A percentile compares a stretch with the other conserved stretches of the same genome.
Evolutionary conservation across 2,329 filamentous ascomycete species (phyloP).

Genomic region (Venturiaceae sp.): DNA sequence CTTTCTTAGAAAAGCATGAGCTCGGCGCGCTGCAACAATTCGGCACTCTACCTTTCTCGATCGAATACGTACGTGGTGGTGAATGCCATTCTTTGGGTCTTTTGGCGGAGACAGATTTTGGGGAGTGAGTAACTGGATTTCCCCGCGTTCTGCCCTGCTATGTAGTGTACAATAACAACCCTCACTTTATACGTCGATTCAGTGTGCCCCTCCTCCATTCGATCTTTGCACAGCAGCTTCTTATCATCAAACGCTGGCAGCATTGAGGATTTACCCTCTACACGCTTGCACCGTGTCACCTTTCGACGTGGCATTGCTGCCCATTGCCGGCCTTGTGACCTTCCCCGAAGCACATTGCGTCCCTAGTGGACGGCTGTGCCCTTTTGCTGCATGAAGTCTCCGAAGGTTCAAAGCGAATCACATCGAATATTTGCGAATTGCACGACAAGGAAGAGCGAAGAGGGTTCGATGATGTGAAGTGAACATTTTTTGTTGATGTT

Average conservation of each 20-base stretch:
- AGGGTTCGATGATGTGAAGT: too few relatives aligned
- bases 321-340: too few relatives aligned
- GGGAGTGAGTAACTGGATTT: neutral
- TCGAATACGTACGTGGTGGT: neutral
- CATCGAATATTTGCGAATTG: too few relatives aligned
- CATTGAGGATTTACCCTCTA: neutral
- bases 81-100: neutral
- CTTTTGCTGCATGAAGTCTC: too few relatives aligned
- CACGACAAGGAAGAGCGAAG: too few relatives aligned
- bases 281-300: neutral
- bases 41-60: neutral
- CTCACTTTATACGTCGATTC: neutral
- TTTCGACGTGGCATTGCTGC: neutral
- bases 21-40: conserved; percentile 1
- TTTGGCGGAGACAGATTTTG: neutral
- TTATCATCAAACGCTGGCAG: neutral
- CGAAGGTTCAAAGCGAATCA: too few relatives aligned
- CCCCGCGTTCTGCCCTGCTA: neutral
- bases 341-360: too few relatives aligned
- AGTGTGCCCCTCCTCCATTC: too few relatives aligned
- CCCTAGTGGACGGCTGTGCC: too few relatives aligned
- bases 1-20: neutral
- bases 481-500: too few relatives aligned
- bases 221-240: neutral
- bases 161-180: conserved; percentile 1